A percentile compares a stretch with the other conserved stretches of the same genome.
Evolutionary conservation across 352 stramenopile species (phyloP).

Genomic region (Pythium myriotylum): DNA sequence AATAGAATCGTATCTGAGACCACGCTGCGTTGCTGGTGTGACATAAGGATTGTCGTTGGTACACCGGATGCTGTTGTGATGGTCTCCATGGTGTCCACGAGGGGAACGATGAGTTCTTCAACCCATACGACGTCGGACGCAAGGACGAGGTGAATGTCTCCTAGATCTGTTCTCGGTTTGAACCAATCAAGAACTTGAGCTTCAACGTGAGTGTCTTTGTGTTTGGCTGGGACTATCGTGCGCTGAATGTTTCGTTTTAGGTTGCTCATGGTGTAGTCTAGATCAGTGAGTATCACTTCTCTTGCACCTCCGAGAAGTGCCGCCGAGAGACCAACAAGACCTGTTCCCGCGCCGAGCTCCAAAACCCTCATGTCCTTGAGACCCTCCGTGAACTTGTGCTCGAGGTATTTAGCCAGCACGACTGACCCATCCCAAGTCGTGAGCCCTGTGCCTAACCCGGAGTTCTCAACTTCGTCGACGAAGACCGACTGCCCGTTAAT

Average conservation of each 20-base stretch:
- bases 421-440: slow-evolving; percentile 92
- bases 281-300: slow-evolving; percentile 84
- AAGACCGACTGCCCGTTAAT: slow-evolving; percentile 55
- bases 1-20: slow-evolving; percentile 66
- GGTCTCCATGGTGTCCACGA: slow-evolving; percentile 73
- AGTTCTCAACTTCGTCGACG: slow-evolving; percentile 78
- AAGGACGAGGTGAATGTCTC: slow-evolving; percentile 78
- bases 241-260: slow-evolving; percentile 52
- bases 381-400: slow-evolving; percentile 36
- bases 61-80: slow-evolving; percentile 43
- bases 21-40: slow-evolving; percentile 69
- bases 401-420: slow-evolving; percentile 91
- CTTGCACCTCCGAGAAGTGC: slow-evolving; percentile 63
- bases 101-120: slow-evolving; percentile 80
- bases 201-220: not conserved
- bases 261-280: slow-evolving; percentile 89
- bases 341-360: slow-evolving; percentile 86
- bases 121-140: slow-evolving; percentile 93
- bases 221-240: slow-evolving; percentile 36
- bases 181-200: slow-evolving; percentile 73
- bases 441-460: slow-evolving; percentile 82
- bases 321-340: slow-evolving; percentile 83
- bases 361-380: slow-evolving; percentile 56
- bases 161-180: slow-evolving; percentile 47
- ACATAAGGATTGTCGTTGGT: slow-evolving; percentile 59